Conservation (phyloP, 2,329 filamentous ascomycete genomes). For the Trichophaea hybrida region DNA sequence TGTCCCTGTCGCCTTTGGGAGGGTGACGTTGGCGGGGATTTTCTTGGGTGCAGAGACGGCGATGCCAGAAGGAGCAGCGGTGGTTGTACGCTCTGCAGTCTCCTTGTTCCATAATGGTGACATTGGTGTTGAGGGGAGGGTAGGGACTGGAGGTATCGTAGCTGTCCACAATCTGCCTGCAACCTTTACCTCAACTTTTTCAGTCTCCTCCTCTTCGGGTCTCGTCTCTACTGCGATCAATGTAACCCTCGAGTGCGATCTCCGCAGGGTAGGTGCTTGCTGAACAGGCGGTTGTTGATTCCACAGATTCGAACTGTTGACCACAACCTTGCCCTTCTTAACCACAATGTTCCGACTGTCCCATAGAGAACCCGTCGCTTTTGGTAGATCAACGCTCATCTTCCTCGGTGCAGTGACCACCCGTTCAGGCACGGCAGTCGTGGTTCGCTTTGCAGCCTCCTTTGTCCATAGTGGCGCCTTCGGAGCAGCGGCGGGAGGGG, state of each 20-base stretch:
- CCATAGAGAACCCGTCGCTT: conserved; percentile 16
- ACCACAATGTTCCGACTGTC: neutral
- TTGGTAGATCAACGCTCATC: neutral
- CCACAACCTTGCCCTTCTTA: conserved; percentile 3
- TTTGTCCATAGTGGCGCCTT: conserved; percentile 14
- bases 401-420: conserved; percentile 7
- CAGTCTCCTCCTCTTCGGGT: neutral
- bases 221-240: neutral
- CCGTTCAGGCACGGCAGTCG: conserved; percentile 12
- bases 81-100: conserved; percentile 16
- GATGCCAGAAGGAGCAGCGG: conserved; percentile 9
- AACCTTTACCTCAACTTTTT: neutral
- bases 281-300: neutral
- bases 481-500: neutral
- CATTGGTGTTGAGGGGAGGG: neutral
- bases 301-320: neutral
- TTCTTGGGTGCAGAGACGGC: conserved; percentile 5
- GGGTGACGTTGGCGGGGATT: neutral
- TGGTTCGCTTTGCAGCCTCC: conserved; percentile 14
- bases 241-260: neutral
- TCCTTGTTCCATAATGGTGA: conserved; percentile 15
- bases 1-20: conserved; percentile 11
- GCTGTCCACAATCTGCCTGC: neutral
- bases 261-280: neutral
- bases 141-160: neutral